A percentile compares a stretch with the other conserved stretches of the same genome.
Evolutionary conservation across 2,329 filamentous ascomycete genomes (phyloP).

Genomic region (Sporothrix brunneoviolacea): DNA sequence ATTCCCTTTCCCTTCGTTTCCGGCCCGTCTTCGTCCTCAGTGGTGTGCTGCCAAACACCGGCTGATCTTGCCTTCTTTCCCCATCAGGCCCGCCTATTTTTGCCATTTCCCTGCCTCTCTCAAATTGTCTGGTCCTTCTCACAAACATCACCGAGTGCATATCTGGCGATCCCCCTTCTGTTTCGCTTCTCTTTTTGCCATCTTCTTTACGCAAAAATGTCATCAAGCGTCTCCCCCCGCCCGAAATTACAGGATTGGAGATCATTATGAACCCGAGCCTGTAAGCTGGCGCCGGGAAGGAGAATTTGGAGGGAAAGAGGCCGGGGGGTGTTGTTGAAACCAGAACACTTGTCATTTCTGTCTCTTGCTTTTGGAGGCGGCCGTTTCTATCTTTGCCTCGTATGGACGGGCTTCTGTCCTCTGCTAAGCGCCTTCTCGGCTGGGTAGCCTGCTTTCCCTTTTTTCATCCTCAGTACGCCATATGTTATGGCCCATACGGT

Average conservation of each 20-base stretch:
- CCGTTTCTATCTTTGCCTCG: no score
- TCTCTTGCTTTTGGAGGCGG: no score
- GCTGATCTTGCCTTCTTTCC: constrained; percentile 5
- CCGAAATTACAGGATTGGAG: constrained; percentile 4
- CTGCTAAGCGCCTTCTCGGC: no score
- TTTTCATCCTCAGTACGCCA: neutral
- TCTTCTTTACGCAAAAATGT: no score
- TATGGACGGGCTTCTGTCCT: no score
- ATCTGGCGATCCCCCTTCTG: no score
- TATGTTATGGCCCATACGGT: no score
- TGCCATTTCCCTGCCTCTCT: neutral
- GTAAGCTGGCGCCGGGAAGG: neutral
- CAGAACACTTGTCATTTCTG: neutral
- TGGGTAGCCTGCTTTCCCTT: neutral
- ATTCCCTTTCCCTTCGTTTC: neutral
- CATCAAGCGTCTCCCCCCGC: no score
- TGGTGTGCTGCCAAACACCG: neutral
- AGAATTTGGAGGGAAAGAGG: neutral
- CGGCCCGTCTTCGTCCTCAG: neutral
- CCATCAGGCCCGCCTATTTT: neutral
- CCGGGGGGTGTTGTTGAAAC: neutral
- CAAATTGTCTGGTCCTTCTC: no score
- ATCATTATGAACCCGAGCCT: constrained; percentile 7
- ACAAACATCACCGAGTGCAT: no score
- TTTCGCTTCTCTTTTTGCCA: no score